phyloP scores from a whole-genome alignment of 768 basidiomycete genomes.

The Psilocybe azurescens region DNA sequence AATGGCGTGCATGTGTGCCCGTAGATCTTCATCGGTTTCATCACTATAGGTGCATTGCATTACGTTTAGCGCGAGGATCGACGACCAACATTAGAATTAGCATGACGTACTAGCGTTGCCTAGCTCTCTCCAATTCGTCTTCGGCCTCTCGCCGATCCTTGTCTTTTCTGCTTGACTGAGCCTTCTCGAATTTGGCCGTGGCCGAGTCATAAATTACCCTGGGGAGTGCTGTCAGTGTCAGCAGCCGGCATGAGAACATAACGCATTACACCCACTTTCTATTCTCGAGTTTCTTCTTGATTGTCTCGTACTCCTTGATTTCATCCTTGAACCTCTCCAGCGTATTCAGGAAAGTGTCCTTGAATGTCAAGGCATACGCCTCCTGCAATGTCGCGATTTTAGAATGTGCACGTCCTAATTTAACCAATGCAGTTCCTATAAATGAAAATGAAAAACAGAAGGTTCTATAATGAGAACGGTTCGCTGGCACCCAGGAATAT shows the following conservation, averaged over 20 bases:
- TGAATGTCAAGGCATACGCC: constrained; percentile 72
- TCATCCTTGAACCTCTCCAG: constrained; percentile 70
- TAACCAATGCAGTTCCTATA: constrained; percentile 73
- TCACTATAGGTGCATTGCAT: constrained; percentile 58
- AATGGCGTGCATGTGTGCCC: constrained; percentile 77
- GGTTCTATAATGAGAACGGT: neutral
- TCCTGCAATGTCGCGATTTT: constrained; percentile 87
- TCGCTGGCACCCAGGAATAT: neutral
- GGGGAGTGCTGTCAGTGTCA: neutral
- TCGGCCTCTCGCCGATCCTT: constrained; percentile 82
- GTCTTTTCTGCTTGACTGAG: constrained; percentile 77
- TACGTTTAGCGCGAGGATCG: neutral
- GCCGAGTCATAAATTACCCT: constrained; percentile 85
- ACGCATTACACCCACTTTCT: constrained; percentile 58
- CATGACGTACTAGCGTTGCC: constrained; percentile 68
- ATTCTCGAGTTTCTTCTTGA: constrained; percentile 88
- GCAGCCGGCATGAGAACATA: neutral
- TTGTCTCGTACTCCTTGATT: constrained; percentile 81
- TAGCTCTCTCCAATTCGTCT: constrained; percentile 76
- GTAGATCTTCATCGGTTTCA: constrained; percentile 85
- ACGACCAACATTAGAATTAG: neutral
- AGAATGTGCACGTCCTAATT: constrained; percentile 84
- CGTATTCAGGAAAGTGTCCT: constrained; percentile 74
- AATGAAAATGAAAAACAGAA: neutral
- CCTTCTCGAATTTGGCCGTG: constrained; percentile 67